A percentile compares a stretch with the other conserved stretches of the same genome.
phyloP scores from a whole-genome alignment of 2,329 filamentous ascomycete species.

The Neopestalotiopsis clavispora region DNA sequence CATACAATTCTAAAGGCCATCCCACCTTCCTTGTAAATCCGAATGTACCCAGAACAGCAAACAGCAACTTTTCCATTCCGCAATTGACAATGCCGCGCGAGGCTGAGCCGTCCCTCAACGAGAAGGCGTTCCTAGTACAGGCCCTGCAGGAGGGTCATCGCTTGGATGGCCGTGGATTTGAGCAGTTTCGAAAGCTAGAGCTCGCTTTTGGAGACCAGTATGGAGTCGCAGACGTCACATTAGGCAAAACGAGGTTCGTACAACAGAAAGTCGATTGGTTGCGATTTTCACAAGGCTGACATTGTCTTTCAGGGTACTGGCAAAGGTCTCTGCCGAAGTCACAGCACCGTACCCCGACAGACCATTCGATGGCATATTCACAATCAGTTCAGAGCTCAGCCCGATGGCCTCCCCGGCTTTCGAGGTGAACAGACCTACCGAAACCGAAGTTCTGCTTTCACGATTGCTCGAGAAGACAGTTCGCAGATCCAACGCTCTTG shows the following conservation, averaged over 20 bases:
- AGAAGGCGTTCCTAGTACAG: slow-evolving; percentile 83
- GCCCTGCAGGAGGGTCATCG: slow-evolving; percentile 82
- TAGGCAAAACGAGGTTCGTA: slow-evolving; percentile 84
- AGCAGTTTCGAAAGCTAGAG: slow-evolving; percentile 78
- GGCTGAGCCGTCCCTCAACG: slow-evolving; percentile 86
- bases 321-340: slow-evolving; percentile 86
- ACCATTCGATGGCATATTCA: slow-evolving; percentile 94
- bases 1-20: slow-evolving; percentile 20
- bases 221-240: slow-evolving; percentile 83
- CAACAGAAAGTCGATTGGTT: slow-evolving; percentile 15
- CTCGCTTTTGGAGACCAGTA: slow-evolving; percentile 89
- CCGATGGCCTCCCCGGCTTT: slow-evolving; percentile 92
- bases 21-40: slow-evolving; percentile 19
- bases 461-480: slow-evolving; percentile 93
- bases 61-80: slow-evolving; percentile 19
- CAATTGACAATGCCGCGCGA: slow-evolving; percentile 80
- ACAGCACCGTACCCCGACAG: slow-evolving; percentile 84
- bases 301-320: slow-evolving; percentile 67
- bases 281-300: slow-evolving; percentile 25
- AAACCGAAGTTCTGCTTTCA: slow-evolving; percentile 84
- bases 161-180: slow-evolving; percentile 80
- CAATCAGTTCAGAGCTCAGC: slow-evolving; percentile 86
- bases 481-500: slow-evolving; percentile 87
- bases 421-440: slow-evolving; percentile 82
- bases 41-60: slow-evolving; percentile 25